Percentiles rank a stretch among this genome's conserved stretches.
Evolutionary conservation across 1,139 yeast genomes (phyloP).

Genomic region (Magnusiomyces paraingens): DNA sequence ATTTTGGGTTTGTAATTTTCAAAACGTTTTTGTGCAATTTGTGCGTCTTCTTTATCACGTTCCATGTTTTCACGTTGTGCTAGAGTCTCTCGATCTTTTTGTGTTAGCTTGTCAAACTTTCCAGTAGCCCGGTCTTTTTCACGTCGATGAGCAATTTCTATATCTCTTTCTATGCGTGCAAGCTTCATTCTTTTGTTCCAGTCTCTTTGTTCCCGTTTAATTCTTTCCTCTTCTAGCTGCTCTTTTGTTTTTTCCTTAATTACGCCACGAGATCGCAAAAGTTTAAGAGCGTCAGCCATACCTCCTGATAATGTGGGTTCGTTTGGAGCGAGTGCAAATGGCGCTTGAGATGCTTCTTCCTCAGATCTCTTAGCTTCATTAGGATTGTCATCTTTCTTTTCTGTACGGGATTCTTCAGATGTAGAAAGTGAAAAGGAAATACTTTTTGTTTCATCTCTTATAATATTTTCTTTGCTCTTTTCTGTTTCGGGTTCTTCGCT

Average conservation of each 20-base stretch:
- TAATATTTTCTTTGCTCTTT: constrained; percentile 14
- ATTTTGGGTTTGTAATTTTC: constrained; percentile 59
- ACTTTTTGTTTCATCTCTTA: constrained; percentile 11
- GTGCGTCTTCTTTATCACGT: constrained; percentile 28
- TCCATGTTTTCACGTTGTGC: constrained; percentile 38
- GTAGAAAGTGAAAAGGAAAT: background rate
- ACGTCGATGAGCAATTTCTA: constrained; percentile 32
- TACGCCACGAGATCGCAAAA: constrained; percentile 45
- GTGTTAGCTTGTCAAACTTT: constrained; percentile 29
- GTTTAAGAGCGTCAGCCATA: constrained; percentile 51
- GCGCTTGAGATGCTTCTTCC: constrained; percentile 7
- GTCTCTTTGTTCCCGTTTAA: constrained; percentile 24
- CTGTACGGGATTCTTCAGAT: constrained; percentile 12
- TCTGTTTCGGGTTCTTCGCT: constrained; percentile 21
- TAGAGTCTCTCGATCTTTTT: constrained; percentile 32
- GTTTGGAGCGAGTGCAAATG: constrained; percentile 17
- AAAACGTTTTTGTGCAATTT: constrained; percentile 32
- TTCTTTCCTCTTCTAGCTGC: constrained; percentile 20
- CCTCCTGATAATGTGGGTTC: constrained; percentile 43
- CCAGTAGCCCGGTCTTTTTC: constrained; percentile 29
- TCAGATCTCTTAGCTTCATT: constrained; percentile 16
- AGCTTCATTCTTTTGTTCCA: constrained; percentile 24
- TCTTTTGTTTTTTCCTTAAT: constrained; percentile 28
- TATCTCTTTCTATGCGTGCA: constrained; percentile 26
- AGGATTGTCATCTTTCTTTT: constrained; percentile 10